A percentile compares a stretch with the other conserved stretches of the same genome.
Conservation (phyloP, 2,329 filamentous ascomycete species). For the Pestalotiopsis sp. region DNA sequence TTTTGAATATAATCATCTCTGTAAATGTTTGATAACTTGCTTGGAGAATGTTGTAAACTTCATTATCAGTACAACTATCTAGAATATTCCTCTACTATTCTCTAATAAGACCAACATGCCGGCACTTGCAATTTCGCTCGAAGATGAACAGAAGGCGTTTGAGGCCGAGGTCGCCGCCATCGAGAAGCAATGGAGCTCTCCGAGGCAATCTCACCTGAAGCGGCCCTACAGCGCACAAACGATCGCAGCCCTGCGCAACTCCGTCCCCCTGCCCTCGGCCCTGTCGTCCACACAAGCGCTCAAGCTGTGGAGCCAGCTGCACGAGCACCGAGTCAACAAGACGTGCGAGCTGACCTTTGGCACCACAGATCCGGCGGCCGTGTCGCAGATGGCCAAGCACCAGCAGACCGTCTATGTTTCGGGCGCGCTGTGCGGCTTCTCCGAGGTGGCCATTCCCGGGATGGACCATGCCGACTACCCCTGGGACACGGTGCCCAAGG, state of each 20-base stretch:
- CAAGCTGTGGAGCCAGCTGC: constrained; percentile 37
- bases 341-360: constrained; percentile 38
- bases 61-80: background rate
- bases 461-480: constrained; percentile 43
- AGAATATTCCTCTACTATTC: background rate
- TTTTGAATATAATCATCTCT: background rate
- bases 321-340: constrained; percentile 31
- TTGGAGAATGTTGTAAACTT: background rate
- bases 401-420: constrained; percentile 40
- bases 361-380: constrained; percentile 34
- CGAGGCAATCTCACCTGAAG: constrained; percentile 27
- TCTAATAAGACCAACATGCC: constrained; percentile 15
- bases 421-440: constrained; percentile 38
- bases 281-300: constrained; percentile 31
- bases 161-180: constrained; percentile 32
- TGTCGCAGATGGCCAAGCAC: constrained; percentile 37
- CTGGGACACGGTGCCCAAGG: constrained; percentile 40
- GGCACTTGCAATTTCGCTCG: constrained; percentile 17
- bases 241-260: constrained; percentile 33
- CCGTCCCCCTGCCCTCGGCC: constrained; percentile 25
- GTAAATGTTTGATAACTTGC: background rate
- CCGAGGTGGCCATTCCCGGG: constrained; percentile 35
- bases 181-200: constrained; percentile 33
- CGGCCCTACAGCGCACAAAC: constrained; percentile 33
- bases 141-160: constrained; percentile 30